Percentiles rank a stretch among this genome's conserved stretches.
phyloP scores from a whole-genome alignment of 495 filamentous ascomycete species.

The Hyaloscypha bicolor region DNA sequence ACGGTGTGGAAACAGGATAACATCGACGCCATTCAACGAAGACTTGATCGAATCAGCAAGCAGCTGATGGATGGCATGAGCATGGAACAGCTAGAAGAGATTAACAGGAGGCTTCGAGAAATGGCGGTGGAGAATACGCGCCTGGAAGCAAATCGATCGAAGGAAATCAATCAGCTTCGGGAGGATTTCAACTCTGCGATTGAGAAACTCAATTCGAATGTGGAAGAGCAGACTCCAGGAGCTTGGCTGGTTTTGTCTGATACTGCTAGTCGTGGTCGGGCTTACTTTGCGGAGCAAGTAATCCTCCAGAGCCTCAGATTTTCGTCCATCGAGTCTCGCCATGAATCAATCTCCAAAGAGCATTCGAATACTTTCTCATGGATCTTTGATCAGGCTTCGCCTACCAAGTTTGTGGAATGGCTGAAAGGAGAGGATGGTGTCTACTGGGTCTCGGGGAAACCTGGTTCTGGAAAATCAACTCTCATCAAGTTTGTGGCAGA shows the following conservation, averaged over 20 bases:
- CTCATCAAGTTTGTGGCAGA: slow-evolving; percentile 36
- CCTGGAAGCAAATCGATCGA: neutral
- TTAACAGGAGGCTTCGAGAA: neutral
- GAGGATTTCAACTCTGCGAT: too few relatives aligned
- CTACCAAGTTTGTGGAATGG: slow-evolving; percentile 19
- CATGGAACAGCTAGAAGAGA: neutral
- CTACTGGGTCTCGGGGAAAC: slow-evolving; percentile 40
- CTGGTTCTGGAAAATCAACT: slow-evolving; percentile 42
- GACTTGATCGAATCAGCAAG: neutral
- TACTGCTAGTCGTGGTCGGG: too few relatives aligned
- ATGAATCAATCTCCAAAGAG: slow-evolving; percentile 25
- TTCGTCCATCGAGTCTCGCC: slow-evolving; percentile 27
- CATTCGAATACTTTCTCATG: slow-evolving; percentile 32
- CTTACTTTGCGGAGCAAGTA: neutral
- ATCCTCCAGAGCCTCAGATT: slow-evolving; percentile 12
- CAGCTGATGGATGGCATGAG: neutral
- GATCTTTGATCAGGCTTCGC: slow-evolving; percentile 20
- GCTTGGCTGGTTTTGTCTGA: too few relatives aligned
- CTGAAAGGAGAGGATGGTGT: slow-evolving; percentile 20
- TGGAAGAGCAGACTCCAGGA: too few relatives aligned
- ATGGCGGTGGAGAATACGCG: neutral
- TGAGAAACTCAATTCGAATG: too few relatives aligned
- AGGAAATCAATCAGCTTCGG: too few relatives aligned
- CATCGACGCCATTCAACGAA: neutral
- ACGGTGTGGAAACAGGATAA: neutral